Conservation (phyloP, 1,284 basidiomycete genomes). For the Abortiporus biennis region DNA sequence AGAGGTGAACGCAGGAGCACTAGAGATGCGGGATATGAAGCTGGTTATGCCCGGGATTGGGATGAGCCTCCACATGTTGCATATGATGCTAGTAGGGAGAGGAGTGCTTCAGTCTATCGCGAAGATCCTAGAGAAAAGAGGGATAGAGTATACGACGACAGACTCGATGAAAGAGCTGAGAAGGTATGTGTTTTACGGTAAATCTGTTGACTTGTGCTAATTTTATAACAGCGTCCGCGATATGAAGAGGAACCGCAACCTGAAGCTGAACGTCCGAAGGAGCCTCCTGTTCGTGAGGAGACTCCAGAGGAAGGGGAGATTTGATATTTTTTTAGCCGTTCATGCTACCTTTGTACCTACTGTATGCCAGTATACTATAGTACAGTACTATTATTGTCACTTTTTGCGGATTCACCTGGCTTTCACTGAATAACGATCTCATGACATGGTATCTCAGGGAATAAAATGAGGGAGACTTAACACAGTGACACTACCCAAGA, state of each 20-base stretch:
- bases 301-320: constrained; percentile 83
- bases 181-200: constrained; percentile 44
- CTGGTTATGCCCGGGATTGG: constrained; percentile 24
- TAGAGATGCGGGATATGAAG: constrained; percentile 20
- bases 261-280: constrained; percentile 23
- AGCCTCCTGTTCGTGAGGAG: constrained; percentile 38
- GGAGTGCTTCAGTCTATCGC: constrained; percentile 40
- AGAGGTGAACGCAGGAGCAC: constrained; percentile 24
- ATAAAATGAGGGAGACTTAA: no score
- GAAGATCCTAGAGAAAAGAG: constrained; percentile 41
- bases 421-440: no score
- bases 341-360: no score
- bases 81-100: constrained; percentile 42
- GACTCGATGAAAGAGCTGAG: constrained; percentile 39
- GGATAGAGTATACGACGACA: constrained; percentile 40
- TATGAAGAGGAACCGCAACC: constrained; percentile 38
- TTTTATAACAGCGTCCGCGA: constrained; percentile 40
- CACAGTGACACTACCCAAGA: no score
- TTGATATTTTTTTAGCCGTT: constrained; percentile 22
- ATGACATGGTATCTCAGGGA: no score
- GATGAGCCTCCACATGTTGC: constrained; percentile 33
- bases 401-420: no score
- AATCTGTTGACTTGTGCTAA: constrained; percentile 6
- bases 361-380: background rate
- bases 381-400: no score